Conservation (phyloP, 129 eudicot genomes). For the Rutidosis leptorrhynchoides region DNA sequence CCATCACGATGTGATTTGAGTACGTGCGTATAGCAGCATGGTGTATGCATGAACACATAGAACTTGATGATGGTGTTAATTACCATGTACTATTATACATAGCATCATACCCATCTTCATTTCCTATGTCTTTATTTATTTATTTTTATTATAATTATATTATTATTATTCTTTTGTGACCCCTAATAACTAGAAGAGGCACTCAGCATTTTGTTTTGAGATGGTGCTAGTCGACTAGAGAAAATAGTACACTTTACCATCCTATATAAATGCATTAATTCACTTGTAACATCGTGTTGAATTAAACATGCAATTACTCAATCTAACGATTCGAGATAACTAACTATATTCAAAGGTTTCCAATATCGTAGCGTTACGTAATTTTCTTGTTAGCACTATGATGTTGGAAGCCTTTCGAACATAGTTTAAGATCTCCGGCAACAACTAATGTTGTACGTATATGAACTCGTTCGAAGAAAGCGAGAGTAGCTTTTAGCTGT, state of each 20-base stretch:
- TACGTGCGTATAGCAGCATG: too few species aligned
- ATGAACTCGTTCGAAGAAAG: too few species aligned
- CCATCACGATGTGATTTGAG: not conserved
- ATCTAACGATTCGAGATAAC: not conserved
- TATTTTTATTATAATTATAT: not conserved
- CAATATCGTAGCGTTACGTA: constrained; percentile 17
- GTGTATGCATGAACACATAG: constrained; percentile 31
- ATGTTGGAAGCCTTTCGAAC: constrained; percentile 29
- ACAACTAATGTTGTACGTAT: too few species aligned
- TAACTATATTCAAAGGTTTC: constrained; percentile 32
- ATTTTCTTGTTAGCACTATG: not conserved
- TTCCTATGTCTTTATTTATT: constrained; percentile 6
- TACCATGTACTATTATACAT: constrained; percentile 17
- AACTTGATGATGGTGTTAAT: constrained; percentile 24
- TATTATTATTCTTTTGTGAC: constrained; percentile 11
- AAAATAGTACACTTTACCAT: too few species aligned
- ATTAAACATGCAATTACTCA: too few species aligned
- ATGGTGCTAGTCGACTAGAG: constrained; percentile 18
- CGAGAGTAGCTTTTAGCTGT: too few species aligned
- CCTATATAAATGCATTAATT: not conserved
- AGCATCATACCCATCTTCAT: constrained; percentile 13
- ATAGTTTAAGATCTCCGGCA: constrained; percentile 22
- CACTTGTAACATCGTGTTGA: not conserved
- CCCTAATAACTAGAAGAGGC: constrained; percentile 18
- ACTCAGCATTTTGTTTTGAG: constrained; percentile 17